phyloP scores from a whole-genome alignment of 345 rosid species.

The Arabis alpina region DNA sequence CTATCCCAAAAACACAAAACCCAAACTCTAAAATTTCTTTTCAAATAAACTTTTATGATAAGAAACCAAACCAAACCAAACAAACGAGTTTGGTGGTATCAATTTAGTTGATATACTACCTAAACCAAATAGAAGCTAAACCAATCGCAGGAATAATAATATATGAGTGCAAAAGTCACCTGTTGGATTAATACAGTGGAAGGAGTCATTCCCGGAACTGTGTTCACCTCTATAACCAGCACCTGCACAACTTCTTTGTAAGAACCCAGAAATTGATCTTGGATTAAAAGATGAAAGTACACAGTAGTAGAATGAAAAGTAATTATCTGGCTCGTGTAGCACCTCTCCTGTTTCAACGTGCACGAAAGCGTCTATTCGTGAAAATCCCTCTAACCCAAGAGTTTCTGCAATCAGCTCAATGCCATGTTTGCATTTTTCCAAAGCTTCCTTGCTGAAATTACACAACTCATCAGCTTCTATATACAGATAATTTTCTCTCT shows the following conservation, averaged over 20 bases:
- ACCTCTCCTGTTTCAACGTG: constrained; percentile 95
- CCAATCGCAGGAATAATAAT: neutral
- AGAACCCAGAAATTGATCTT: constrained; percentile 12
- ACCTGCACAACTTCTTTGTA: constrained; percentile 52
- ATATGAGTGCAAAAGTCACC: constrained; percentile 49
- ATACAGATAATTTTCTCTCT: neutral
- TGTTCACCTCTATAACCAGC: constrained; percentile 85
- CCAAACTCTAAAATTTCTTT: neutral
- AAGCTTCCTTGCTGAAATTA: constrained; percentile 60
- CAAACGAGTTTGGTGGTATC: neutral
- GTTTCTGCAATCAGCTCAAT: constrained; percentile 82
- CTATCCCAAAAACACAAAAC: no score
- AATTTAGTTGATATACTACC: constrained; percentile 6
- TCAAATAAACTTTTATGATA: no score
- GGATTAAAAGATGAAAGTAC: constrained; percentile 9
- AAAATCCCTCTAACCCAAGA: constrained; percentile 79
- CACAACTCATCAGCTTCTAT: constrained; percentile 21
- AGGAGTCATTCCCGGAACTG: constrained; percentile 97
- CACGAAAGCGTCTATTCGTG: constrained; percentile 91
- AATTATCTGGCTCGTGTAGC: constrained; percentile 9
- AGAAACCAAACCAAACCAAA: no score
- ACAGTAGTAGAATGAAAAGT: constrained; percentile 4
- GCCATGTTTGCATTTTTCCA: constrained; percentile 68
- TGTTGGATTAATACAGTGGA: constrained; percentile 93
- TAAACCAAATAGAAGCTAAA: constrained; percentile 5